Conservation (phyloP, 768 basidiomycete species). For the Tylopilus sp. region DNA sequence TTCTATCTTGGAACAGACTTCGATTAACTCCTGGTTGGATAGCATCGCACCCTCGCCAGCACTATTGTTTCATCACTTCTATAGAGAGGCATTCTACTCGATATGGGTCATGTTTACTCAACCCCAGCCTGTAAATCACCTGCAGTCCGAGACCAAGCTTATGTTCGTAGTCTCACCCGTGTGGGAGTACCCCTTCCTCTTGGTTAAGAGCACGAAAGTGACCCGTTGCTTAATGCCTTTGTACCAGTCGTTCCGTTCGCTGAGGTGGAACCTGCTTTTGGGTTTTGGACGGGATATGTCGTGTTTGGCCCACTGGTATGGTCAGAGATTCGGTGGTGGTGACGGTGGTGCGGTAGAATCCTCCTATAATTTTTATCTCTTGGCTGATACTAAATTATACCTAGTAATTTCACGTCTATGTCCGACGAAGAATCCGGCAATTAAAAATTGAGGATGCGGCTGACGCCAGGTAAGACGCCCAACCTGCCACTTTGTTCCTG, state of each 20-base stretch:
- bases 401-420: slow-evolving; percentile 3
- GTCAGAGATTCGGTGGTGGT: slow-evolving; percentile 82
- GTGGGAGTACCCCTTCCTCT: slow-evolving; percentile 65
- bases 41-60: slow-evolving; percentile 80
- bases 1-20: not conserved
- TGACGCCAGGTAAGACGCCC: no score
- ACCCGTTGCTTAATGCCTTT: slow-evolving; percentile 46
- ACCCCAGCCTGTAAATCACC: slow-evolving; percentile 31
- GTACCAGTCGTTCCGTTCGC: not conserved
- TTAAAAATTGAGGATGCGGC: no score
- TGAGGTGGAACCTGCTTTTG: slow-evolving; percentile 1
- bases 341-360: not conserved
- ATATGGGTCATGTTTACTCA: slow-evolving; percentile 86
- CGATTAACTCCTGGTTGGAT: not conserved
- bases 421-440: no score
- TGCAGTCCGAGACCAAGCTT: slow-evolving; percentile 33
- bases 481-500: no score
- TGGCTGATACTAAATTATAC: slow-evolving; percentile 8
- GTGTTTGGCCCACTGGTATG: slow-evolving; percentile 87
- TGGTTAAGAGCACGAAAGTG: slow-evolving; percentile 60
- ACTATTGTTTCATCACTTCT: slow-evolving; percentile 88
- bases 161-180: slow-evolving; percentile 42
- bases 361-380: not conserved
- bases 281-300: slow-evolving; percentile 89
- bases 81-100: slow-evolving; percentile 91